A percentile compares a stretch with the other conserved stretches of the same genome.
Evolutionary conservation across 2,329 filamentous ascomycete genomes (phyloP).

Genomic region (Tolypocladium album): DNA sequence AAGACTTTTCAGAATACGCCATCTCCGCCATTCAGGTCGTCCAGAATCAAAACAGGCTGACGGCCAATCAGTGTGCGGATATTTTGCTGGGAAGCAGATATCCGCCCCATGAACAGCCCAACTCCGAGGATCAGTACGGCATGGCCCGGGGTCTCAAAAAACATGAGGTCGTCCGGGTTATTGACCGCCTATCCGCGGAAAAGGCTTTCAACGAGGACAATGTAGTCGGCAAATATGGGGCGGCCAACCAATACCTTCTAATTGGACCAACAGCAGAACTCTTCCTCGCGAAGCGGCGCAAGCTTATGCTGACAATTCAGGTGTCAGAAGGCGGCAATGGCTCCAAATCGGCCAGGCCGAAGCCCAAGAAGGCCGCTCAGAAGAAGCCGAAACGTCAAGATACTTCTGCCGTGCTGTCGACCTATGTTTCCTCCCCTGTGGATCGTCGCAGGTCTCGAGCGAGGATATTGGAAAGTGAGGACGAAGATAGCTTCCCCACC

Average conservation of each 20-base stretch:
- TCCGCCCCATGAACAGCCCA: constrained; percentile 42
- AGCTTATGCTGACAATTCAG: constrained; percentile 33
- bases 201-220: constrained; percentile 65
- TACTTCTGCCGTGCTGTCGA: constrained; percentile 30
- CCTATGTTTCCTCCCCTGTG: constrained; percentile 43
- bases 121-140: constrained; percentile 53
- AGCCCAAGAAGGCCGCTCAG: constrained; percentile 23
- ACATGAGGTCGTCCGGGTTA: constrained; percentile 73
- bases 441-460: constrained; percentile 19
- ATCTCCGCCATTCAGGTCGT: constrained; percentile 61
- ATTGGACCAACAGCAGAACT: constrained; percentile 28
- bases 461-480: constrained; percentile 15
- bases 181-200: constrained; percentile 64
- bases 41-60: constrained; percentile 49
- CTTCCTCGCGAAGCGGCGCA: constrained; percentile 33
- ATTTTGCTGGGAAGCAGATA: constrained; percentile 63
- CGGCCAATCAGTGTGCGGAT: constrained; percentile 73
- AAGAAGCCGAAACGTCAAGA: constrained; percentile 23
- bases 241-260: constrained; percentile 64
- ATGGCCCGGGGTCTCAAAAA: constrained; percentile 59
- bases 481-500: constrained; percentile 27
- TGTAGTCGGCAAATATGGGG: constrained; percentile 36
- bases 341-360: constrained; percentile 18
- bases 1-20: constrained; percentile 71
- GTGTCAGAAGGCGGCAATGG: constrained; percentile 20